Base-by-base conservation (phyloP, 2,329 filamentous ascomycete species). In the Colletotrichum echinochloae region DNA sequence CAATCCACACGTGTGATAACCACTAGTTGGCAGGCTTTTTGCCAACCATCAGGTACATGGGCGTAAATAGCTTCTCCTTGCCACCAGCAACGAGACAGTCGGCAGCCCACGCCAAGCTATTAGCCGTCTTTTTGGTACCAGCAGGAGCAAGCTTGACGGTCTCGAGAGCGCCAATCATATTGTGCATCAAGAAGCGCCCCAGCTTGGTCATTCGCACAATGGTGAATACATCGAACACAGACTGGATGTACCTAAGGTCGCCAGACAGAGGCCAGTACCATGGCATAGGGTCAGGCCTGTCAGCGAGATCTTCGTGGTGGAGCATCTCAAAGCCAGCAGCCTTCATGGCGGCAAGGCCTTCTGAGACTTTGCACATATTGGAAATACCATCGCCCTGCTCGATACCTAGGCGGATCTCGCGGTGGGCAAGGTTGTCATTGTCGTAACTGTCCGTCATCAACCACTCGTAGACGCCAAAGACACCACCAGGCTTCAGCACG, bases 41-140 rank as follows among this genome's bases (percentile, higher is more conserved):
- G 72, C 90, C 95, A 70, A 98, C 89, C 94, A 98, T 98, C 78
- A 98, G 86, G 84, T 97, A 98, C 95, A 98, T 98, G 66, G 95
- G 95, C 1, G 95, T 98, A 84, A 98, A 98, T n/a, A 98, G 88
- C 81, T 97, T 93, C 84, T 95, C 87, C 80, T 90, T 89, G 44
- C 91, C 95, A 82, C 95, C 95, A 57, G 93, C 94, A 28, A 97
- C 95, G 61, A 98, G 85, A 76, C 90, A 92, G 81, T 98, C 95
- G 14, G 89, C 94, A 39, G 94, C 95, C 69, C 90, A 78, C 7
- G 92, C 94, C 77, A 98, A 83, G 77, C 92, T 94, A 82, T 98
- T 92, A 14, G 94, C 95, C n/a, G 94, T 97, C 90, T 97, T 97
- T 84, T 94, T 93, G 57, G 94, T 97, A 59, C 95, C 95, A 63